Conservation (phyloP, 169 alveolate species). For the Cryptosporidium sp. region DNA sequence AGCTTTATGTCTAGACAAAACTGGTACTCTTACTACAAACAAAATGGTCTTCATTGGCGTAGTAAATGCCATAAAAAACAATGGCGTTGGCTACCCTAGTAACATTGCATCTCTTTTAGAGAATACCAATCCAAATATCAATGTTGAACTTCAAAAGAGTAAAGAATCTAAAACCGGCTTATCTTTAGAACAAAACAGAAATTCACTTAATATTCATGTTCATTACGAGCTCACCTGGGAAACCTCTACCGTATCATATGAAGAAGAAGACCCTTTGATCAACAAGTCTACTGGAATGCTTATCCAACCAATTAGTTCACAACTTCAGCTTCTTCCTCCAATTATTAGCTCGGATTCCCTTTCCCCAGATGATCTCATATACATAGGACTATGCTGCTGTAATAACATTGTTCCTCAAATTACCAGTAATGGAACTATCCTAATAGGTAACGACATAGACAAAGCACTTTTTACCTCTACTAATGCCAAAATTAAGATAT, state of each 20-base stretch:
- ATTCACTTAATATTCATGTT: constrained; percentile 12
- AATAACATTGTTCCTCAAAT: constrained; percentile 12
- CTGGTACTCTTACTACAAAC: constrained; percentile 63
- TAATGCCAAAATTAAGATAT: constrained; percentile 39
- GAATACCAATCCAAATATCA: neutral
- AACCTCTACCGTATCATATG: constrained; percentile 52
- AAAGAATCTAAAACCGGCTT: neutral
- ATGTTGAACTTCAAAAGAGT: neutral
- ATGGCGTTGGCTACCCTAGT: neutral
- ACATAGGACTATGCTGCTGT: constrained; percentile 51
- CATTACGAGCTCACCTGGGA: constrained; percentile 47
- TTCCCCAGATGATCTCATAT: constrained; percentile 2
- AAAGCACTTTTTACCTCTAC: constrained; percentile 39
- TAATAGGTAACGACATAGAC: constrained; percentile 58
- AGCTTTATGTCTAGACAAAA: constrained; percentile 58
- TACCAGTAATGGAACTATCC: neutral
- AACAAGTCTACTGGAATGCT: neutral
- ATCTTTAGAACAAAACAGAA: neutral
- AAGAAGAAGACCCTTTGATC: constrained; percentile 70
- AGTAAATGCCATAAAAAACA: neutral
- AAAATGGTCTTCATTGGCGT: constrained; percentile 53
- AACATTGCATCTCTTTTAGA: neutral
- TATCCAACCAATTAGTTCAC: neutral
- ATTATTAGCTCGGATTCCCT: neutral
- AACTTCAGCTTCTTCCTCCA: constrained; percentile 18